Evolutionary conservation across 2,329 filamentous ascomycete genomes (phyloP), one percentile per base, ranked within the genome.

Genomic region (Xylariaceae sp.): DNA sequence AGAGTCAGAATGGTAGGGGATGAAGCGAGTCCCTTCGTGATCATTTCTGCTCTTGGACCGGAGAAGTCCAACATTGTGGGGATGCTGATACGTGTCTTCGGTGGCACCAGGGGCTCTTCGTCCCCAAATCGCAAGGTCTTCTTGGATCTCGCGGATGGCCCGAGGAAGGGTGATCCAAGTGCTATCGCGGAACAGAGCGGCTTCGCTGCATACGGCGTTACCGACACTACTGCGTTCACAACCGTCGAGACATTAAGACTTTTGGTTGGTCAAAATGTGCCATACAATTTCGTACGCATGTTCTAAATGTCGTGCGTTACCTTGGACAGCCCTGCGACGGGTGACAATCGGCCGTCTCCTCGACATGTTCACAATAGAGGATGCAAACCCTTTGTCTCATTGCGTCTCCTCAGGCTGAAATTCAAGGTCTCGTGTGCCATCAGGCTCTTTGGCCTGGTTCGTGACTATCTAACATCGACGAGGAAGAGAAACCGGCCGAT

Each of bases 181-280:
- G 70, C 76, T 4, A 77, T 89, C 16, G 88, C 88, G 1, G 78
- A 83, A 54, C 77, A 81, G 56, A 81, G 80, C 42, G 88, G 88
- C 0, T 94, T 89, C 73, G 83, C 82, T 18, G 81, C 85, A 6
- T 93, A 91, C 59, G 85, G 85, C 1, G 79, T 84, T 15, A 85
- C 83, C 18, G 87, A 94, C 62, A 85, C 89, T 24, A 84, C 83
- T 42, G 87, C 87, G 0, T 93, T 89, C 68, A 90, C 86, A 17
- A 90, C 86, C 2, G 87, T 91, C 4, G 86, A 93, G 65, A 91
- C 83, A 37, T 65, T 93, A 41, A 73, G 87, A 51, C 63, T 90
- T 44, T 72, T 94, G 18, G 85, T 91, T 9, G 88, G 88, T 9
- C 87, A 93, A 66, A 93, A 93, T 60, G 87, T 93, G 42, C 86